These are phyloP conservation scores for Xylariaceae sp. DNA, from an alignment of 2,329 filamentous ascomycete species.

Conservation along the genomic window DNA sequence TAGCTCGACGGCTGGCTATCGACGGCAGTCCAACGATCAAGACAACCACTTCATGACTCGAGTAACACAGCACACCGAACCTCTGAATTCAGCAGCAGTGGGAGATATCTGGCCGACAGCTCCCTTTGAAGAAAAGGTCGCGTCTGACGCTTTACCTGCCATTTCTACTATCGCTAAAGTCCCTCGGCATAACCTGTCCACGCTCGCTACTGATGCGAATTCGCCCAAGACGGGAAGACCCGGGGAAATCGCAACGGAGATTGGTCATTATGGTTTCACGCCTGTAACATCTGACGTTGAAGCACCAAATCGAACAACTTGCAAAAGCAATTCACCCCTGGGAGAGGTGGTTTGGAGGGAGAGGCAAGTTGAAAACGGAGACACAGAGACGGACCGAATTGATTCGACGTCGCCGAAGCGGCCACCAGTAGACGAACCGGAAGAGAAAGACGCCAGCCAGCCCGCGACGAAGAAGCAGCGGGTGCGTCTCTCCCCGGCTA, in stretches of 20 bases:
- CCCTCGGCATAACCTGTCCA: conserved; percentile 20
- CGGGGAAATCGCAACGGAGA: conserved; percentile 24
- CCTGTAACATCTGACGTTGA: conserved; percentile 19
- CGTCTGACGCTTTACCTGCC: conserved; percentile 19
- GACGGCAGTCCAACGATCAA: conserved; percentile 7
- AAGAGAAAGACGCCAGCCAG: conserved; percentile 17
- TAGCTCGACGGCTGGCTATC: conserved; percentile 20
- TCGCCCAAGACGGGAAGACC: conserved; percentile 18
- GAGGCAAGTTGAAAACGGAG: conserved; percentile 9
- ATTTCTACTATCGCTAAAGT: conserved; percentile 19
- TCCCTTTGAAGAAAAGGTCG: conserved; percentile 15
- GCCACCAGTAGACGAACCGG: conserved; percentile 16
- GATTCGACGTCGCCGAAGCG: conserved; percentile 20
- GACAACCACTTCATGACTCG: conserved; percentile 29
- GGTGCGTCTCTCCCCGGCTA: conserved; percentile 41
- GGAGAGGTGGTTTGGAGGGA: conserved; percentile 14
- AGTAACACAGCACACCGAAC: conserved; percentile 23
- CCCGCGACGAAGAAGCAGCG: conserved; percentile 42
- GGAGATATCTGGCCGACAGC: conserved; percentile 22
- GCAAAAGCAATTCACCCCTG: conserved; percentile 12
- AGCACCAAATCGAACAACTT: conserved; percentile 15
- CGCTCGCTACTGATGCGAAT: conserved; percentile 21
- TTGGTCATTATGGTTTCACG: conserved; percentile 29
- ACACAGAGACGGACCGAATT: conserved; percentile 16
- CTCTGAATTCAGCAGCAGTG: conserved; percentile 21